Percentiles rank a stretch among this genome's conserved stretches.
Conservation (phyloP, 1,284 basidiomycete genomes). For the Sutorius eximius region DNA sequence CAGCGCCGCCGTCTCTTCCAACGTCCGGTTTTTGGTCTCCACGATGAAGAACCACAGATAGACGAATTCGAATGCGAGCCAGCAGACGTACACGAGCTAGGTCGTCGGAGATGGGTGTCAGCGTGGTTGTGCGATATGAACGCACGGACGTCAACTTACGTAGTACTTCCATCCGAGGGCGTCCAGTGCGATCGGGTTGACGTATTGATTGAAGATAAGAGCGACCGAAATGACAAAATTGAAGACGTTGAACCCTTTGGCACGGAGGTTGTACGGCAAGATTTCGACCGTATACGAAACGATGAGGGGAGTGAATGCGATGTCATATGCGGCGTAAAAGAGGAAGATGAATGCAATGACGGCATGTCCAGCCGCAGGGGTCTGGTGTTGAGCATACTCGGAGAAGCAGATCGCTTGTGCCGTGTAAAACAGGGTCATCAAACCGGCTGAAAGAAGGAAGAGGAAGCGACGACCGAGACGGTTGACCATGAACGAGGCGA, state of each 20-base stretch:
- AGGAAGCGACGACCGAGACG: slow-evolving; percentile 60
- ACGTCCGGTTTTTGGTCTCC: slow-evolving; percentile 70
- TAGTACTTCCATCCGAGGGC: slow-evolving; percentile 67
- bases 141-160: slow-evolving; percentile 32
- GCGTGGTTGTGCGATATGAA: neutral
- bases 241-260: slow-evolving; percentile 77
- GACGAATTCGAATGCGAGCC: slow-evolving; percentile 61
- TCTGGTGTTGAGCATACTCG: slow-evolving; percentile 49
- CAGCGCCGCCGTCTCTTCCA: slow-evolving; percentile 74
- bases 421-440: slow-evolving; percentile 71
- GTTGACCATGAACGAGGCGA: slow-evolving; percentile 59
- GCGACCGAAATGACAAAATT: slow-evolving; percentile 65
- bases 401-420: slow-evolving; percentile 74
- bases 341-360: slow-evolving; percentile 79
- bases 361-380: slow-evolving; percentile 53
- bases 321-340: slow-evolving; percentile 68
- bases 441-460: slow-evolving; percentile 62
- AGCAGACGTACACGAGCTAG: slow-evolving; percentile 65
- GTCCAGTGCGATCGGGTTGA: slow-evolving; percentile 71
- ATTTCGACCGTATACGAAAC: slow-evolving; percentile 77
- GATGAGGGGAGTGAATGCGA: slow-evolving; percentile 74
- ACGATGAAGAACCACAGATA: slow-evolving; percentile 67
- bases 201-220: slow-evolving; percentile 79
- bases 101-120: neutral
- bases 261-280: slow-evolving; percentile 68